phyloP scores from a whole-genome alignment of 352 stramenopile species.

The Globisporangium acanthophoron region DNA sequence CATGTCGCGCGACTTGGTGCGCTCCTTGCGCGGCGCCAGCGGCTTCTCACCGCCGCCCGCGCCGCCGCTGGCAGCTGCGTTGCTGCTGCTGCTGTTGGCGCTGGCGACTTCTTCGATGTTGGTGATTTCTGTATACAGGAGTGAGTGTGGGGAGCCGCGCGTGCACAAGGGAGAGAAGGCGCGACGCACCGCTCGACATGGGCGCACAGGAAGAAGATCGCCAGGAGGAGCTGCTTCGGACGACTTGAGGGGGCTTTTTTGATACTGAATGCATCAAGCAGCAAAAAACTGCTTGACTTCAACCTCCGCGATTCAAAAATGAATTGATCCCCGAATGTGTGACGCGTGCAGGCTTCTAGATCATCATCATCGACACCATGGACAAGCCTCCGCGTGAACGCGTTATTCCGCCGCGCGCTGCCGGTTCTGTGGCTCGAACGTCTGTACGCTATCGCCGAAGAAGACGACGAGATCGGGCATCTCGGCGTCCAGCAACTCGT shows the following conservation, averaged over 20 bases:
- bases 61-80: conserved; percentile 13
- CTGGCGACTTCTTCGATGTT: conserved; percentile 6
- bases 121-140: conserved; percentile 6
- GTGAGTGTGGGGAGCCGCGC: neutral
- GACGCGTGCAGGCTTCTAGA: too few species aligned
- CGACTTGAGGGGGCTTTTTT: neutral
- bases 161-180: neutral
- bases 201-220: neutral
- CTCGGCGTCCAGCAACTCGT: too few species aligned
- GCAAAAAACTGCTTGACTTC: neutral
- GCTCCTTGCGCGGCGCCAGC: conserved; percentile 60
- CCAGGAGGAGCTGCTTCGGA: neutral
- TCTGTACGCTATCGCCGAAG: too few species aligned
- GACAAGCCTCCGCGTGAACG: too few species aligned
- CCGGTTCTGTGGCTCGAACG: too few species aligned
- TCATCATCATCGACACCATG: too few species aligned
- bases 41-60: conserved; percentile 42
- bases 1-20: conserved; percentile 81
- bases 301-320: too few species aligned
- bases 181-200: neutral
- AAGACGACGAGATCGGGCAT: too few species aligned
- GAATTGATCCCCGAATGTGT: too few species aligned
- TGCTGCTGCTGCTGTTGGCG: neutral
- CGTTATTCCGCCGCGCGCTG: too few species aligned
- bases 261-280: neutral